Base-by-base conservation (phyloP, 345 rosid genomes). In the Isatis tinctoria region DNA sequence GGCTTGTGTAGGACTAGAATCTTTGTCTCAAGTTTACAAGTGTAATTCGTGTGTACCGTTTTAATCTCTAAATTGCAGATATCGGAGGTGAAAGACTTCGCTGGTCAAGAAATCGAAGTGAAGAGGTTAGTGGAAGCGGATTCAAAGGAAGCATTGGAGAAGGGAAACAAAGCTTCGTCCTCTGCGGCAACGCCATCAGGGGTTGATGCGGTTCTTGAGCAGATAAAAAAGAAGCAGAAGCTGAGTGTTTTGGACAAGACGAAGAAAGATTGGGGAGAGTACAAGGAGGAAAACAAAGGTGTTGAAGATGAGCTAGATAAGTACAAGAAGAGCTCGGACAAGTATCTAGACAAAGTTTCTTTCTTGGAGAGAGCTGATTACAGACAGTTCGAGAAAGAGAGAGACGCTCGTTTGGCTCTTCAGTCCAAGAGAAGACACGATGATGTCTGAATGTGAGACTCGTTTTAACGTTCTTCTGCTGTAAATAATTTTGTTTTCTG, bases 231-330 rank as follows among this genome's bases (percentile, higher is more conserved):
- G 92, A 91, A 94, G 65, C 90, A 84, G 60, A 94, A 94, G 79
- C 95, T 92, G 16, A 97, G 92, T 83, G 92, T 56, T 24, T 26
- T 52, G 33, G 58, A 52, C 58, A 52, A 94, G 85, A 87, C 97
- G 1, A 94, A 90, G 77, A 88, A 85, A 83, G 97, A 90, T 73
- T 94, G 96, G 99, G 97, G 97, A 79, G 99, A 94, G 78, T 94
- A 85, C 41, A 94, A 94, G 83, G 97, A 88, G 3, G 98, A 91
- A 69, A 85, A 52, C 58, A 52, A 52, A 52, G 58, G 58, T 26
- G 58, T 52, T 52, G 97, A 90, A 78, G 96, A 92, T 0, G 96
- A 94, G 82, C 76, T 92, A 26, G 97, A 92, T 60, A 89, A 92
- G 27, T 92, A 94, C 74, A 92, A 90, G 86, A 94, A 94, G 87